These are phyloP conservation scores for Hebeloma cylindrosporum DNA, from an alignment of 768 basidiomycete species.

Conservation along the genomic window DNA sequence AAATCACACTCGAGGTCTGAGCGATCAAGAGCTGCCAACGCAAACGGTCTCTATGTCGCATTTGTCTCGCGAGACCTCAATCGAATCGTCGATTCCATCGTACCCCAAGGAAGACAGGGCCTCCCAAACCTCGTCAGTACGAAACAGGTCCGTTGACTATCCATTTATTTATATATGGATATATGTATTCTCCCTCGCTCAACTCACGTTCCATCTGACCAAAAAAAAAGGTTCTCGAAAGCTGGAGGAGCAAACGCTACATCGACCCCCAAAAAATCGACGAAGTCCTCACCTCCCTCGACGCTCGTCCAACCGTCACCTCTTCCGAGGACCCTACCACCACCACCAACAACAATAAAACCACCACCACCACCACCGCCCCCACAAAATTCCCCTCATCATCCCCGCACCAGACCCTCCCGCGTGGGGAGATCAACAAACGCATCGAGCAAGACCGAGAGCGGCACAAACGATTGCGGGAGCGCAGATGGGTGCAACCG, in stretches of 20 bases:
- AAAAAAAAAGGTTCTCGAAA: conserved; percentile 97
- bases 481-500: conserved; percentile 90
- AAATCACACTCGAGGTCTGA: conserved; percentile 53
- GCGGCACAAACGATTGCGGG: conserved; percentile 87
- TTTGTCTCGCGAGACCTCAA: conserved; percentile 76
- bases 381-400: conserved; percentile 24
- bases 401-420: conserved; percentile 37
- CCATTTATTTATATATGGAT: not conserved
- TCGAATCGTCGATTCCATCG: conserved; percentile 80
- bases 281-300: conserved; percentile 58
- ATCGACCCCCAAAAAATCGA: conserved; percentile 80
- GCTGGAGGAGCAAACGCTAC: conserved; percentile 83
- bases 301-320: conserved; percentile 37
- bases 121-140: conserved; percentile 86
- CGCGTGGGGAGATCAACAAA: conserved; percentile 71
- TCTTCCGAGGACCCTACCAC: conserved; percentile 12
- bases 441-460: conserved; percentile 93
- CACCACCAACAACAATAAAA: too few species aligned
- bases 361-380: conserved; percentile 8
- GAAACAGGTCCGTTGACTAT: conserved; percentile 60
- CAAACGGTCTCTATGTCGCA: conserved; percentile 66
- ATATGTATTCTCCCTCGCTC: not conserved
- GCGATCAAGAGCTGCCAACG: conserved; percentile 33
- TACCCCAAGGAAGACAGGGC: conserved; percentile 85
- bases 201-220: too few species aligned